These are phyloP conservation scores for Saksenaea oblongispora DNA, from an alignment of 371 early-diverging fungal species.

Conservation along the genomic window DNA sequence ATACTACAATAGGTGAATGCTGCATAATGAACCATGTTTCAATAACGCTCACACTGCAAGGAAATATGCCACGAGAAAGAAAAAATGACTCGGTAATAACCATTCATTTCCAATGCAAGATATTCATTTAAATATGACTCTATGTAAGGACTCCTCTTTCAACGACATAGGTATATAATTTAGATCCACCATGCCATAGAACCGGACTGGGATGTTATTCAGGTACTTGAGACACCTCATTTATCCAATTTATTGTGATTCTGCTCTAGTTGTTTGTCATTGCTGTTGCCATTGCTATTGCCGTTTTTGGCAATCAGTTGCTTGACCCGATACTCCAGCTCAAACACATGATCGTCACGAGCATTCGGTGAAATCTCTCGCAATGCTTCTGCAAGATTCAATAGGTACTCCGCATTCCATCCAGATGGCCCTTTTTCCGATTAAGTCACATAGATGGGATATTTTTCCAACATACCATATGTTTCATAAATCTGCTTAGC, in stretches of 20 bases:
- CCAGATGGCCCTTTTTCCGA: conserved; percentile 67
- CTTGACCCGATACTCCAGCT: conserved; percentile 59
- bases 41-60: too few relatives aligned
- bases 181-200: too few relatives aligned
- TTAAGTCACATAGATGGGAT: not conserved
- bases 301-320: conserved; percentile 22
- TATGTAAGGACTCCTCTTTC: too few relatives aligned
- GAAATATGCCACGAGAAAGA: too few relatives aligned
- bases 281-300: not conserved
- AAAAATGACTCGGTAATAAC: too few relatives aligned
- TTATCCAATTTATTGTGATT: not conserved
- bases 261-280: not conserved
- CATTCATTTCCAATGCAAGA: too few relatives aligned
- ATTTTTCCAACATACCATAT: conserved; percentile 47
- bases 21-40: too few relatives aligned
- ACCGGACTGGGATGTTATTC: too few relatives aligned
- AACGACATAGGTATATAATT: too few relatives aligned
- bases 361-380: conserved; percentile 61
- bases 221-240: too few relatives aligned
- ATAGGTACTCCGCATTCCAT: conserved; percentile 75
- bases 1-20: too few relatives aligned
- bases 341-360: conserved; percentile 64
- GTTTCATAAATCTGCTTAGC: conserved; percentile 72
- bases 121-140: too few relatives aligned
- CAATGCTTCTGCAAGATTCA: conserved; percentile 69